A percentile compares a stretch with the other conserved stretches of the same genome.
These are phyloP conservation scores for Myxozyma melibiosi DNA, from an alignment of 805 yeast genomes.

Conservation along the genomic window DNA sequence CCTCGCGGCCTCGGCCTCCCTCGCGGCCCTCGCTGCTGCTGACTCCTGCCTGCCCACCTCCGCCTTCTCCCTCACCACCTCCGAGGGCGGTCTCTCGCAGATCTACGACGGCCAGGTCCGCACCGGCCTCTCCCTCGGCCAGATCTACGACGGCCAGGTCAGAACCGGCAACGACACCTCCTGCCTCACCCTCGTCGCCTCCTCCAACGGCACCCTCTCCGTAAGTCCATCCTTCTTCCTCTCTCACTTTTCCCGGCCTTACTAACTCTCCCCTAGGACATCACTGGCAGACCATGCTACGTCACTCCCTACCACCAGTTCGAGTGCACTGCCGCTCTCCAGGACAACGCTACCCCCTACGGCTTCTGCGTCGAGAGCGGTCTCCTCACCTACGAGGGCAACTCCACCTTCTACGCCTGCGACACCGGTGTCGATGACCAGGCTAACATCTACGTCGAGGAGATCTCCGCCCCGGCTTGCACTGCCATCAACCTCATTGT, in stretches of 20 bases:
- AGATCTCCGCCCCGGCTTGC: constrained; percentile 30
- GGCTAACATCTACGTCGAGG: constrained; percentile 29
- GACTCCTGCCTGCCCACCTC: constrained; percentile 17
- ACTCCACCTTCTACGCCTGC: constrained; percentile 33
- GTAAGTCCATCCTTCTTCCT: constrained; percentile 8
- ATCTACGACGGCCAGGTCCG: constrained; percentile 32
- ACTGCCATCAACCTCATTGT: constrained; percentile 20
- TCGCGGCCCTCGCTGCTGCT: constrained; percentile 16
- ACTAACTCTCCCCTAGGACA: constrained; percentile 16
- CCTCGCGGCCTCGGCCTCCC: constrained; percentile 10
- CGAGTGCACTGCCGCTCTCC: constrained; percentile 33
- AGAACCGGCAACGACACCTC: constrained; percentile 28
- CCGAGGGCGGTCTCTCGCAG: constrained; percentile 24
- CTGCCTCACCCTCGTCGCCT: constrained; percentile 22
- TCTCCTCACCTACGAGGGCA: constrained; percentile 26
- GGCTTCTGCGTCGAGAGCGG: constrained; percentile 28
- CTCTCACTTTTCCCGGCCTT: background rate
- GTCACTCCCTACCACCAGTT: constrained; percentile 34
- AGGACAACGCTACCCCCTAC: constrained; percentile 28
- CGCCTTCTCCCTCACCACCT: constrained; percentile 22
- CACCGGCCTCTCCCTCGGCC: constrained; percentile 30
- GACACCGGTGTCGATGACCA: constrained; percentile 31
- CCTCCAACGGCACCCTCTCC: constrained; percentile 28
- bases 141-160: constrained; percentile 33
- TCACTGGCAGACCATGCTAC: constrained; percentile 32